Evolutionary conservation across 345 rosid species (phyloP).

Genomic region (Eucalyptus rudis): DNA sequence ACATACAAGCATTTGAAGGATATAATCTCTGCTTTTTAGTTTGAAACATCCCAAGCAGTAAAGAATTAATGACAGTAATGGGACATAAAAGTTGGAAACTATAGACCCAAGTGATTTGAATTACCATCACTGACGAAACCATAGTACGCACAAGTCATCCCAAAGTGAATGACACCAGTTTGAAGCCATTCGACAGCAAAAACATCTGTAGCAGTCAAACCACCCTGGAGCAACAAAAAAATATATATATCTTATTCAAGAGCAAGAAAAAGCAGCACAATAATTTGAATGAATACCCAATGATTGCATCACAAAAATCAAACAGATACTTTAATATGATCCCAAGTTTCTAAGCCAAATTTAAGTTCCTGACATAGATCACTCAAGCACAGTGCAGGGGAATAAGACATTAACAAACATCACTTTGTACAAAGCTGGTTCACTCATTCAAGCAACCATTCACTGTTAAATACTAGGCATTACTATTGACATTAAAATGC

Average conservation of each 20-base stretch:
- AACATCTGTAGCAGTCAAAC: constrained; percentile 94
- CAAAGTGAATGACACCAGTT: constrained; percentile 73
- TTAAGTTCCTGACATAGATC: background rate
- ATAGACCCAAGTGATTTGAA: background rate
- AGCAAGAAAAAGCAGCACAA: background rate
- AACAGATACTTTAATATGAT: background rate
- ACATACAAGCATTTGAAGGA: background rate
- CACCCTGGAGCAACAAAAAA: constrained; percentile 52
- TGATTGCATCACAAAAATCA: background rate
- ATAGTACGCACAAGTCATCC: constrained; percentile 91
- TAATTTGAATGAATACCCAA: background rate
- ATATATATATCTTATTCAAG: background rate
- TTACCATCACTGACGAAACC: constrained; percentile 98
- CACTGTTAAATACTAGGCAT: background rate
- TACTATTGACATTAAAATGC: background rate
- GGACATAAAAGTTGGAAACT: background rate
- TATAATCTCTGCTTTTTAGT: background rate
- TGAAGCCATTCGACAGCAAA: constrained; percentile 97
- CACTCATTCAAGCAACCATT: background rate
- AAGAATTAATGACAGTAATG: background rate
- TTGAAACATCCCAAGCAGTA: background rate
- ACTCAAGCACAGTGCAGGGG: background rate
- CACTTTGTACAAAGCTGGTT: background rate
- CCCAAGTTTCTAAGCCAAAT: background rate
- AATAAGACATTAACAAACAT: background rate